Evolutionary conservation across 441 rosid genomes (phyloP).

Genomic region (Erodium moschatum): DNA sequence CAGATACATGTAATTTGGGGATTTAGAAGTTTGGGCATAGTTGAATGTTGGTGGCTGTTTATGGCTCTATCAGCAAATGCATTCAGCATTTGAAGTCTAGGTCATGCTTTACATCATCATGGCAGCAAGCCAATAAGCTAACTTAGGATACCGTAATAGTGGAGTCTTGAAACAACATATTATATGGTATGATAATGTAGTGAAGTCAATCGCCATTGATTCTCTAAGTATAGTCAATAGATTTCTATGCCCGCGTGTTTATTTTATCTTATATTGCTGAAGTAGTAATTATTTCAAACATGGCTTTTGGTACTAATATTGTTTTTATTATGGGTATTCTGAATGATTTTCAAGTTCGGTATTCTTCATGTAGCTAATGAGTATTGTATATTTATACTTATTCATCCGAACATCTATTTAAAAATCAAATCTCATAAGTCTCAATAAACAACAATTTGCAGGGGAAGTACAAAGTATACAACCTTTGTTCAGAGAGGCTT

Average conservation of each 20-base stretch:
- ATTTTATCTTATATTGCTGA: not conserved
- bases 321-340: not conserved
- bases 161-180: not conserved
- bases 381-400: not conserved
- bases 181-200: not conserved
- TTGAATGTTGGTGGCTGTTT: not conserved
- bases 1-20: not conserved
- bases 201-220: not conserved
- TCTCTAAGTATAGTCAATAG: not conserved
- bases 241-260: not conserved
- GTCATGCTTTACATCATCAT: not conserved
- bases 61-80: not conserved
- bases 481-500: conserved; percentile 75
- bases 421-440: not conserved
- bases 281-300: not conserved
- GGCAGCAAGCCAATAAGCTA: not conserved
- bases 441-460: conserved; percentile 27
- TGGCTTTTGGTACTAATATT: conserved; percentile 5
- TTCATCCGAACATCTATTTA: not conserved
- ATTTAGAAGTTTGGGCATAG: not conserved
- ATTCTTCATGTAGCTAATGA: not conserved
- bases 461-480: conserved; percentile 78
- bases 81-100: not conserved
- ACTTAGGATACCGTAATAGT: not conserved
- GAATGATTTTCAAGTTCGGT: not conserved